phyloP scores from a whole-genome alignment of 1,284 basidiomycete species.

The Ganoderma multipileum region DNA sequence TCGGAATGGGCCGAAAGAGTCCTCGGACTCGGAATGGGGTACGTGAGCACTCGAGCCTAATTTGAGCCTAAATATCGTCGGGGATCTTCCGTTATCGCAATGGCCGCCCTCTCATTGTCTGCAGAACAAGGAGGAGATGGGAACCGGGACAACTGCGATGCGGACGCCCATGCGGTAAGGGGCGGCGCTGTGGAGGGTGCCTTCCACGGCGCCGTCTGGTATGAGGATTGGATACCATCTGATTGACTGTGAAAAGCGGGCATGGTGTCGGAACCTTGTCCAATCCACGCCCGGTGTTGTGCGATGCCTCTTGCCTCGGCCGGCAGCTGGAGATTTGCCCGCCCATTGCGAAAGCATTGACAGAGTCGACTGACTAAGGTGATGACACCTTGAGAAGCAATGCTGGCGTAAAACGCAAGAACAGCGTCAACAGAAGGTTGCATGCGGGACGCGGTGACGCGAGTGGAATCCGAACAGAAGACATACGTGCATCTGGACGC shows the following conservation, averaged over 20 bases:
- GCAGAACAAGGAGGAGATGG: neutral
- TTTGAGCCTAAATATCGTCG: conserved; percentile 1
- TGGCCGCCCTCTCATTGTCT: neutral
- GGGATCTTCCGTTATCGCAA: neutral
- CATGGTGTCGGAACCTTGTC: too few species aligned
- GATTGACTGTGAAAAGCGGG: neutral
- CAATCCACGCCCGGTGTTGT: too few species aligned
- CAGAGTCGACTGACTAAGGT: neutral
- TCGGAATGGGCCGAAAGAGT: neutral
- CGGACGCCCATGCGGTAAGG: neutral
- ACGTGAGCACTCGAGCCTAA: neutral
- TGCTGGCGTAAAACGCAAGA: neutral
- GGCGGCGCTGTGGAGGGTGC: neutral
- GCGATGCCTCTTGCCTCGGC: neutral
- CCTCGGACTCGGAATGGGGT: neutral
- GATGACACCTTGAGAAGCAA: neutral
- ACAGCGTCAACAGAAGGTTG: neutral
- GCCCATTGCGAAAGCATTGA: neutral
- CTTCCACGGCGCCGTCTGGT: neutral
- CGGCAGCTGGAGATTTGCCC: neutral
- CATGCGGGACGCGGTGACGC: neutral
- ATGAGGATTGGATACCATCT: neutral
- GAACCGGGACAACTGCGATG: neutral
- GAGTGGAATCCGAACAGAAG: neutral
- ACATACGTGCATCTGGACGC: neutral